Conservation (phyloP, 1,284 basidiomycete species). For the Tilletia walkeri region DNA sequence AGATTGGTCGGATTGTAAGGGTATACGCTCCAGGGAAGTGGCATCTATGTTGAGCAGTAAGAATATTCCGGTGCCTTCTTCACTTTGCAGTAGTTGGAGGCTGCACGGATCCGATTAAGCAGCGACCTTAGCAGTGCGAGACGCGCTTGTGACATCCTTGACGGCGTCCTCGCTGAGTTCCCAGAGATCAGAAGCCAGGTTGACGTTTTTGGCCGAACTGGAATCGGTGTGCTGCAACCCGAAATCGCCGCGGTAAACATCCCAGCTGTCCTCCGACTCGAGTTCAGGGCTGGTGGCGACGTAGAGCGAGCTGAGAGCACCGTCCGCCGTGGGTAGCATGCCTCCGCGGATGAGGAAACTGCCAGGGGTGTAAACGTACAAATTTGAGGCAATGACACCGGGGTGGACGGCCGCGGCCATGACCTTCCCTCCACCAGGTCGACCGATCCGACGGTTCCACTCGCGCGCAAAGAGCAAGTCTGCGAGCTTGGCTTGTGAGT, state of each 20-base stretch:
- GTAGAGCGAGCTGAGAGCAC: conserved; percentile 23
- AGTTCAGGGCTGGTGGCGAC: conserved; percentile 23
- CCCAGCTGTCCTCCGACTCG: conserved; percentile 23
- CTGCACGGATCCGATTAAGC: not conserved
- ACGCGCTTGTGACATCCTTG: conserved; percentile 1
- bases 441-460: conserved; percentile 21
- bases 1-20: too few species aligned
- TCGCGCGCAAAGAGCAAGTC: conserved; percentile 23
- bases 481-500: conserved; percentile 24
- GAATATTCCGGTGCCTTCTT: too few species aligned
- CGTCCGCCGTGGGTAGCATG: conserved; percentile 20
- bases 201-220: not conserved
- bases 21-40: too few species aligned
- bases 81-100: too few species aligned
- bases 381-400: conserved; percentile 20
- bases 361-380: conserved; percentile 23
- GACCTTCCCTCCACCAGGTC: conserved; percentile 14
- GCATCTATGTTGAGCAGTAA: too few species aligned
- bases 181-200: conserved; percentile 19
- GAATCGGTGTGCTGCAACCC: not conserved
- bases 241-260: conserved; percentile 18
- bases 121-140: not conserved
- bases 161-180: conserved; percentile 20
- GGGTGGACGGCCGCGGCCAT: conserved; percentile 24
- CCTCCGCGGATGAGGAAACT: conserved; percentile 2